Conservation (phyloP, 306 rosid species). For the Crotalaria pallida region DNA sequence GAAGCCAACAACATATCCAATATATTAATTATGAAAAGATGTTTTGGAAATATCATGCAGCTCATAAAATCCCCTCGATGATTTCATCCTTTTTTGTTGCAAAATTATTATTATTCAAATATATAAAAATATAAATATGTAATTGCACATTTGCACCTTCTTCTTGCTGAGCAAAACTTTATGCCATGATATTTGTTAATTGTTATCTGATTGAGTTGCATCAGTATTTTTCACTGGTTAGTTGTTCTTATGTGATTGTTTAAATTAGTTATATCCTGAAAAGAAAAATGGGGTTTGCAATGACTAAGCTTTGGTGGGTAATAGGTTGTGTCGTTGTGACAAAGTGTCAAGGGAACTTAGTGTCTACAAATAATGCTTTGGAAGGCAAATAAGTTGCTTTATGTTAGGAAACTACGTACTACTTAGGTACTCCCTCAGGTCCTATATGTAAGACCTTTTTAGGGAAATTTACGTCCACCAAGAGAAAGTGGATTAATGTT, state of each 20-base stretch:
- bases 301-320: neutral
- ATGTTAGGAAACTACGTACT: too few species aligned
- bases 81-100: neutral
- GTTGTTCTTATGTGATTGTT: neutral
- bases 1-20: neutral
- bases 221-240: neutral
- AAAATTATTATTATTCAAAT: neutral
- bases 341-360: neutral
- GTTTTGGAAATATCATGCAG: neutral
- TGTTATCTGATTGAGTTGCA: neutral
- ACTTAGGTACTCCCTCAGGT: too few species aligned
- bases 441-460: too few species aligned
- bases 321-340: conserved; percentile 1
- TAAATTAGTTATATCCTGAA: neutral
- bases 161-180: neutral
- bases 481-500: too few species aligned
- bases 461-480: too few species aligned
- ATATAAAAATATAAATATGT: neutral
- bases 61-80: neutral
- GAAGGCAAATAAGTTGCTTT: neutral
- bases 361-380: neutral
- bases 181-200: neutral
- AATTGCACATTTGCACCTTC: conserved; percentile 1
- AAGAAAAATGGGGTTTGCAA: neutral
- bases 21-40: neutral